Evolutionary conservation across 805 yeast genomes (phyloP), one percentile per base, ranked within the genome.

Genomic region (Metschnikowia borealis): DNA sequence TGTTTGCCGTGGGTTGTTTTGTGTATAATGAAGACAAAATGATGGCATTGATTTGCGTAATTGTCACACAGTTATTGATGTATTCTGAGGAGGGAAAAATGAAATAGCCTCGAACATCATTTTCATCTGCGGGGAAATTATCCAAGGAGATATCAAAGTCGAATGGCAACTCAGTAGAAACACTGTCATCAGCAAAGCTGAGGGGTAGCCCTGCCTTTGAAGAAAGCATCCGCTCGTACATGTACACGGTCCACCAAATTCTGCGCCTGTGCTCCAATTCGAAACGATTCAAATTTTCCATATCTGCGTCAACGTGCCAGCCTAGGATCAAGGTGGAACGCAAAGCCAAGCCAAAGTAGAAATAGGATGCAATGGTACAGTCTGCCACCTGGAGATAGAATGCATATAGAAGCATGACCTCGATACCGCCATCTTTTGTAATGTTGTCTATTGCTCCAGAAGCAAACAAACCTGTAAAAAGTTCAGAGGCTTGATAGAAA

Each of bases 301-400:
- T 81, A 52, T 85, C 91, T 6, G 89, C 84, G 67, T 87, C 94
- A 2, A 87, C 94, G 64, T 87, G 95, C 82, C 85, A 78, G 2
- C 95, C 95, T 23, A 86, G 65, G 43, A 86, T 81, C 48, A 87
- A 69, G 6, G 89, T 82, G 0, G 91, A 82, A 51, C 91, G 72
- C 35, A 87, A 64, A 0, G 92, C 92, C 51, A 84, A 75, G 2
- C 91, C 91, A 66, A 87, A 85, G 65, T 86, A 87, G 60, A 87
- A 85, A 59, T 87, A 87, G 3, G 91, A 85, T 0, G 91, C 87
- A 6, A 86, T 84, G 1, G 91, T 87, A 61, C 90, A 85, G 62
- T 87, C 95, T 0, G 92, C 92, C 26, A 87, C 92, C 64, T 87
- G 95, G 31, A 87, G 68, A 62, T 84, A 87, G 60, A 87, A 87